Evolutionary conservation across 2,329 filamentous ascomycete species (phyloP), one percentile per base, ranked within the genome.

Genomic region (Exophiala spinifera): DNA sequence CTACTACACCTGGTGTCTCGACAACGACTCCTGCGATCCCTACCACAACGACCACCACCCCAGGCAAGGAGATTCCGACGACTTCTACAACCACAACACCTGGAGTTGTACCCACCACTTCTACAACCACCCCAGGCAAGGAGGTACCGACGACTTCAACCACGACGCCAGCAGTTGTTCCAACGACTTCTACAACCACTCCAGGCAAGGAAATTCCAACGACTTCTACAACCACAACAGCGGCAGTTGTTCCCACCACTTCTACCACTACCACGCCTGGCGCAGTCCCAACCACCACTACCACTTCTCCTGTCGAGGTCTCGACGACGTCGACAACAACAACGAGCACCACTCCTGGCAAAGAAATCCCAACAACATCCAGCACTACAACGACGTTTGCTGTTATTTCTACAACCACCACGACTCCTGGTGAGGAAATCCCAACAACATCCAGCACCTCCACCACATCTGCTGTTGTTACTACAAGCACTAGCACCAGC

Each of bases 31-130:
- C 50, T 11, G 36, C 5, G 23, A 42, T 39, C 43, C 48, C 17
- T 28, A 49, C 51, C 43, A 55, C 45, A 4, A 56, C 55, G 11
- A 46, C 57, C 14, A 37, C 55, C 19, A 31, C 13, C 10, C 10
- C 21, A 25, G 37, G 15, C 13, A 46, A 20, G 31, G 36, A 51
- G 8, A 44, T 42, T 28, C 36, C 34, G n/a, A n/a, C n/a, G n/a
- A 4, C 4, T 19, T 39, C n/a, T 8, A 48, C 46, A 4, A 51
- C 40, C 6, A 55, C 46, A n/a, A n/a, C n/a, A n/a, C n/a, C n/a
- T n/a, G n/a, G n/a, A n/a, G n/a, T n/a, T 25, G 23, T 25, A 25
- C 42, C 46, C 28, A 51, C 50, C 52, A 56, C 50, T 40, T 59
- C 60, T 46, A 51, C 47, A 11, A 51, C 55, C 13, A 53, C 39